Conservation (phyloP, 352 stramenopile genomes). For the Blastocystis hominis region DNA sequence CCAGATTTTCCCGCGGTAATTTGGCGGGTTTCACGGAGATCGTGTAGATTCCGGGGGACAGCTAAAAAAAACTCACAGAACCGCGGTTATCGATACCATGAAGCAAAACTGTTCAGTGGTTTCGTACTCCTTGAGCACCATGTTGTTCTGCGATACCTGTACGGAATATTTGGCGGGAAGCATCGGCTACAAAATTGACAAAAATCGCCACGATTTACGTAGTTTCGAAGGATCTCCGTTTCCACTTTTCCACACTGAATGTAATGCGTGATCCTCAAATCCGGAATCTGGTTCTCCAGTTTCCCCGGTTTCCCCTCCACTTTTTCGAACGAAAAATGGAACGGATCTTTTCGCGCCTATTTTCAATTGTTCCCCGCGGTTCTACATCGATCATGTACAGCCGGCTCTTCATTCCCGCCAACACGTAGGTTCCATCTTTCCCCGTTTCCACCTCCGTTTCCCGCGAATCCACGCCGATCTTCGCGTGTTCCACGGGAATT, state of each 20-base stretch:
- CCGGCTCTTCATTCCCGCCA: not conserved
- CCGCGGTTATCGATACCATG: not conserved
- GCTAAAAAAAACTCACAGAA: not conserved
- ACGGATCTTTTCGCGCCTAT: not conserved
- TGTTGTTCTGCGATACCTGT: not conserved
- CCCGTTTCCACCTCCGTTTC: not conserved
- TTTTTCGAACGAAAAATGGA: not conserved
- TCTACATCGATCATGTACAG: slow-evolving; percentile 34
- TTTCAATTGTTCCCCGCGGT: not conserved
- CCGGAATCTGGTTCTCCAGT: not conserved
- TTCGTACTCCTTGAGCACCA: not conserved
- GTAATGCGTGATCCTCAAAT: not conserved
- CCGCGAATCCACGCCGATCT: not conserved
- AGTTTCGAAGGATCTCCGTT: not conserved
- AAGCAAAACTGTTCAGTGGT: slow-evolving; percentile 17
- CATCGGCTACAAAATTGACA: not conserved
- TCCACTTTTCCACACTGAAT: not conserved
- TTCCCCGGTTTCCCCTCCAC: not conserved
- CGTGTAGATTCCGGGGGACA: not conserved
- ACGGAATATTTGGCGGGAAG: not conserved
- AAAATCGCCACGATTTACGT: not conserved
- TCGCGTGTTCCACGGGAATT: not conserved
- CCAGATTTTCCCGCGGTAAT: too few species aligned
- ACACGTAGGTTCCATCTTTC: not conserved
- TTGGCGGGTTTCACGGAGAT: not conserved